Evolutionary conservation across 305 asterid genomes (phyloP).

Genomic region (Fraxinus sp.): DNA sequence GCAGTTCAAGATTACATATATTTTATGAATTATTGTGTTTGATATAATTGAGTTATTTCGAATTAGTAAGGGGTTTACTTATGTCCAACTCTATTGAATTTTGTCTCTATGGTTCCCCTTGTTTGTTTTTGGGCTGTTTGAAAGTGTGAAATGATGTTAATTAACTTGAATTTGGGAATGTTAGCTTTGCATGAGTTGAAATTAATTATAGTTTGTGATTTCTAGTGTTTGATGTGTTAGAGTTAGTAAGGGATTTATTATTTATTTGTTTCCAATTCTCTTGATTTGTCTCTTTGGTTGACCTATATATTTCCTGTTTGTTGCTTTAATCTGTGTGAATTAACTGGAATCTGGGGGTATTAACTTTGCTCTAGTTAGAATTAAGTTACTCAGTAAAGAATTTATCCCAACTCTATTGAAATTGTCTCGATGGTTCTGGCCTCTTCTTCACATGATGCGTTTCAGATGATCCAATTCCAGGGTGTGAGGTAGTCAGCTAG

Average conservation of each 20-base stretch:
- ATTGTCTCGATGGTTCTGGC: neutral
- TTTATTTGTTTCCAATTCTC: neutral
- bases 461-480: neutral
- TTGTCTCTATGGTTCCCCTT: neutral
- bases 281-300: neutral
- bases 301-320: neutral
- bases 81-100: neutral
- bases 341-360: neutral
- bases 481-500: neutral
- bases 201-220: neutral
- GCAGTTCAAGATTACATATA: neutral
- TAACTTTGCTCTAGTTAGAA: neutral
- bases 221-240: neutral
- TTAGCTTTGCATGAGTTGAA: neutral
- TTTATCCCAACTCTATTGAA: neutral
- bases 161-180: neutral
- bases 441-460: neutral
- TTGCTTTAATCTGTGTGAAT: neutral
- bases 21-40: neutral
- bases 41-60: neutral
- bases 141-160: neutral
- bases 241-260: neutral
- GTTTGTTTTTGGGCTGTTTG: neutral
- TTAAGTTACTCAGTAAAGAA: neutral
- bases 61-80: neutral